Conservation (phyloP, 78 protist genomes). For the Pelomyxa schiedti region DNA sequence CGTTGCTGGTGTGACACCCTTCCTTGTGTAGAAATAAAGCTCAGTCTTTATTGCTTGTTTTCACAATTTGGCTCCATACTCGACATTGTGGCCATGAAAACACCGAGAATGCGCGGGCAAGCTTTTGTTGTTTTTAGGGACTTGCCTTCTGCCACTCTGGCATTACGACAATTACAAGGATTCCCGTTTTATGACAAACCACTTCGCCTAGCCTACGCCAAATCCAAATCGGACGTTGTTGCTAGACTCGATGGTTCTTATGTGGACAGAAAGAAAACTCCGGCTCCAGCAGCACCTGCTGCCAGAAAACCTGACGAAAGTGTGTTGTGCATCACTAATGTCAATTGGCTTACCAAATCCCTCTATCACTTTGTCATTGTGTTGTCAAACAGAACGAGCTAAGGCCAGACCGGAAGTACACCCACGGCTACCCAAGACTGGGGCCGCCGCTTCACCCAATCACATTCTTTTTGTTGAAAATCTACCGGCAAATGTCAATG, state of each 20-base stretch:
- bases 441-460: conserved; percentile 37
- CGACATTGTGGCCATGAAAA: conserved; percentile 75
- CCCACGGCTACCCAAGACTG: not conserved
- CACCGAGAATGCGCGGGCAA: conserved; percentile 83
- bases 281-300: no score
- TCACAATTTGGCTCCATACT: conserved; percentile 51
- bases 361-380: no score
- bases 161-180: conserved; percentile 70
- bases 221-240: conserved; percentile 63
- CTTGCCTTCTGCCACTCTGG: conserved; percentile 59
- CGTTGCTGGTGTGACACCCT: no score
- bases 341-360: no score
- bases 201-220: conserved; percentile 57
- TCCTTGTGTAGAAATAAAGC: conserved; percentile 48
- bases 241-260: conserved; percentile 77
- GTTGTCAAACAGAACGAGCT: not conserved
- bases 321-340: no score
- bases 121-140: conserved; percentile 88
- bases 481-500: conserved; percentile 63
- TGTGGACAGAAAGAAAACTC: no score
- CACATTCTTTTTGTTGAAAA: conserved; percentile 58
- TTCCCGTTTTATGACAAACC: conserved; percentile 70
- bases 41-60: conserved; percentile 35
- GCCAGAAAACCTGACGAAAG: no score
- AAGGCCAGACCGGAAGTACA: not conserved